Evolutionary conservation across 768 basidiomycete species (phyloP), one percentile per base, ranked within the genome.

Genomic region (Sarcodon sp.): DNA sequence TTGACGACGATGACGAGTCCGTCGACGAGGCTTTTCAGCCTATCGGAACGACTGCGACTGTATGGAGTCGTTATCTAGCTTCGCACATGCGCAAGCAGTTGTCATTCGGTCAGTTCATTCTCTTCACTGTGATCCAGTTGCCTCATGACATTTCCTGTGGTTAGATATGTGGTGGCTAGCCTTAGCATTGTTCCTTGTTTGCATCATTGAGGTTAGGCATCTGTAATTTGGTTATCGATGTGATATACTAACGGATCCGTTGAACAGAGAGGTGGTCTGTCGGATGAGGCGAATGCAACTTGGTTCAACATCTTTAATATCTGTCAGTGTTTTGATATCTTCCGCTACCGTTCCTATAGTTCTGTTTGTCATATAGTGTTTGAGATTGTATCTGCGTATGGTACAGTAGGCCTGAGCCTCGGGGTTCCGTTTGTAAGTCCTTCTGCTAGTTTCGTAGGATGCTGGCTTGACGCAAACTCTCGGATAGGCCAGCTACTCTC

Each of bases 161-260:
- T 11, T 53, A 91, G 93, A 96, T 64, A 90, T 97, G 77, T 96
- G 93, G 94, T 96, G 91, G 91, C 63, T 98, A 16, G 85, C 70
- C 0, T 62, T 89, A 10, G 90, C 88, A 0, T 63, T 97, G 10
- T 91, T 92, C 65, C 63, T 96, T 1, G 70, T 97, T 36, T 97
- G 93, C 60, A 94, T 97, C 54, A 80, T 96, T 52, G 96, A 97
- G 75, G 89, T 87, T 27, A 51, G 50, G 73, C 54, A 39, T 48
- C 15, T 7, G 18, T 11, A 32, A 27, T 33, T 47, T 13, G 16
- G 9, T 13, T 16, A 6, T 32, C 12, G 4, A 8, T 11, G 11
- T 34, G 15, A 16, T 27, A 44, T 47, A 49, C 56, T 16, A 51
- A 39, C 7, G 38, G 56, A 33, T 10, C 13, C 21, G 18, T 15